Evolutionary conservation across 768 basidiomycete species (phyloP).

Genomic region (Tricholoma matsutake): DNA sequence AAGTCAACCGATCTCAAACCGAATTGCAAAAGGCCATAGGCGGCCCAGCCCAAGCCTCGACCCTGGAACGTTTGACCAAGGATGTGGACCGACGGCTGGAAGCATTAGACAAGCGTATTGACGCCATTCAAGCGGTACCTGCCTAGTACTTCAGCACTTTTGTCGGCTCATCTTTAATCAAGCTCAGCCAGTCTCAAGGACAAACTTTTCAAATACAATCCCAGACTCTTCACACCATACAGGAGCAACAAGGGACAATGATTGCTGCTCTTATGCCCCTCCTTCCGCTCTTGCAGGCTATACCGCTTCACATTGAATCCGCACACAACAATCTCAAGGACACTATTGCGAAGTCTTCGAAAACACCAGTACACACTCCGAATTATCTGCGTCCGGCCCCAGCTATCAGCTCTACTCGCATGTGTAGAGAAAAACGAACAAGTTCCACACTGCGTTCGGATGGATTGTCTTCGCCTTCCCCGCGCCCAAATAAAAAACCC

Average conservation of each 20-base stretch:
- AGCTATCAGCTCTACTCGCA: slow-evolving; percentile 4
- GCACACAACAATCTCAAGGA: slow-evolving; percentile 34
- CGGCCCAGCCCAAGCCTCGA: slow-evolving; percentile 46
- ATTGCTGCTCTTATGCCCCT: slow-evolving; percentile 55
- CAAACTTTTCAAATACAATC: slow-evolving; percentile 50
- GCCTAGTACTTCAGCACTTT: not conserved
- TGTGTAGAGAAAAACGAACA: slow-evolving; percentile 14
- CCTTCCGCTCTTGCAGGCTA: slow-evolving; percentile 55
- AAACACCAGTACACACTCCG: slow-evolving; percentile 4
- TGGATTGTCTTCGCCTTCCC: not conserved
- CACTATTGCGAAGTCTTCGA: slow-evolving; percentile 19
- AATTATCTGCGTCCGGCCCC: slow-evolving; percentile 5
- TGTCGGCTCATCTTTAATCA: slow-evolving; percentile 4
- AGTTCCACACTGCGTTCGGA: slow-evolving; percentile 15
- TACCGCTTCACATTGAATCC: slow-evolving; percentile 56
- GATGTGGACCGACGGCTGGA: slow-evolving; percentile 41
- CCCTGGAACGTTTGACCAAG: slow-evolving; percentile 38
- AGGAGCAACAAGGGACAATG: slow-evolving; percentile 59
- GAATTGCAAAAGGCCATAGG: slow-evolving; percentile 60
- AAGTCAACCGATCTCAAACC: slow-evolving; percentile 63
- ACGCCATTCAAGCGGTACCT: slow-evolving; percentile 51
- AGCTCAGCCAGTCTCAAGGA: slow-evolving; percentile 48
- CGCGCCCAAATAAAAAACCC: slow-evolving; percentile 11
- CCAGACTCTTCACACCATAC: slow-evolving; percentile 55
- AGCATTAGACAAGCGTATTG: slow-evolving; percentile 51